phyloP scores from a whole-genome alignment of 139 green algal species.

The Micractinium conductrix region DNA sequence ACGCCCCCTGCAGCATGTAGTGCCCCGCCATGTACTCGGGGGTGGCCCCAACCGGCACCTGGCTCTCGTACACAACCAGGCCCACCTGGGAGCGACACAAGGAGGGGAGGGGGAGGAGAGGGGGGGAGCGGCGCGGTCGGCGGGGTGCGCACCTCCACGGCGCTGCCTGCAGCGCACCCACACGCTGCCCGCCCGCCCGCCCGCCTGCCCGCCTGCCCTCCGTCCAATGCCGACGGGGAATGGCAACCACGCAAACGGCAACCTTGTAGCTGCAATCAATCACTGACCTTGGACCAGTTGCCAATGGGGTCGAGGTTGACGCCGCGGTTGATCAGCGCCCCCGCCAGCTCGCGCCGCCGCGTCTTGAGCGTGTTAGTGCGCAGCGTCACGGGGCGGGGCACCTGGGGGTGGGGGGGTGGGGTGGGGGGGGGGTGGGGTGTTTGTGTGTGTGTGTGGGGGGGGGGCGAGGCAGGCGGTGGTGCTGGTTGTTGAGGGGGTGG shows the following conservation, averaged over 20 bases:
- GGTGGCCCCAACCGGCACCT: conserved; percentile 97
- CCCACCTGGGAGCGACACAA: conserved; percentile 61
- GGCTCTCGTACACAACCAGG: conserved; percentile 97
- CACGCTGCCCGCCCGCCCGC: no score
- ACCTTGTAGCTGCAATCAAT: no score
- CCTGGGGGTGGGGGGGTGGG: neutral
- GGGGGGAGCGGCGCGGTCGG: no score
- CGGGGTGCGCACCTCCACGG: no score
- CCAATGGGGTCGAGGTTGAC: conserved; percentile 99
- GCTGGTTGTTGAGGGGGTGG: no score
- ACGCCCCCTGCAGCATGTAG: conserved; percentile 98
- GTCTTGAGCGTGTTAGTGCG: conserved; percentile 96
- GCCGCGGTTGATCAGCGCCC: conserved; percentile 93
- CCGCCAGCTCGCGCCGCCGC: conserved; percentile 91
- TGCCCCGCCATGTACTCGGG: conserved; percentile 99
- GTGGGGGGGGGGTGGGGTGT: neutral
- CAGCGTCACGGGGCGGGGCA: conserved; percentile 74
- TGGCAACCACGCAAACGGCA: neutral
- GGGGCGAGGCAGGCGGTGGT: no score
- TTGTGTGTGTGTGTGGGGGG: no score
- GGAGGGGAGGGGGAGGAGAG: neutral
- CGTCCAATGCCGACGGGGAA: no score
- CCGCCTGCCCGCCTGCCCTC: no score
- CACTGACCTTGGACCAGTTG: conserved; percentile 93
- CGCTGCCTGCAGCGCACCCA: no score